phyloP scores from a whole-genome alignment of 805 yeast genomes.

The Ogataea ramenticola region DNA sequence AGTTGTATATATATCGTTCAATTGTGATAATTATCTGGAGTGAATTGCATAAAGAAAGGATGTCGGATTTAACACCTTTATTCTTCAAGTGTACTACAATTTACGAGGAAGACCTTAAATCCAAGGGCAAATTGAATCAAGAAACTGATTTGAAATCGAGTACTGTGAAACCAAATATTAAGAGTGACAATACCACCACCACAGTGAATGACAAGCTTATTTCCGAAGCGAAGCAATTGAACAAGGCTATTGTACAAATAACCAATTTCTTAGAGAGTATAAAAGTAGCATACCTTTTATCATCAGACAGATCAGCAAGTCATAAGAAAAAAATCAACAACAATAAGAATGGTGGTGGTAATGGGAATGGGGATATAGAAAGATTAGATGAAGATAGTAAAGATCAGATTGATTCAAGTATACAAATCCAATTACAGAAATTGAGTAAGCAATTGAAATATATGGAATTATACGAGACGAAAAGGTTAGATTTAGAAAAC shows the following conservation, averaged over 20 bases:
- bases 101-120: conserved; percentile 26
- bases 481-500: conserved; percentile 26
- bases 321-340: conserved; percentile 12
- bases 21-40: no score
- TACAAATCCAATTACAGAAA: conserved; percentile 43
- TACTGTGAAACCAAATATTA: not conserved
- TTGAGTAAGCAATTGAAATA: conserved; percentile 43
- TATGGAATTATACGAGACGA: conserved; percentile 44
- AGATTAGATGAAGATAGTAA: conserved; percentile 30
- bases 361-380: conserved; percentile 20
- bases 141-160: conserved; percentile 5
- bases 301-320: conserved; percentile 12
- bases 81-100: conserved; percentile 41
- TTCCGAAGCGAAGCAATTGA: conserved; percentile 32
- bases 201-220: conserved; percentile 29
- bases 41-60: conserved; percentile 8
- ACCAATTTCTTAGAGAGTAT: conserved; percentile 27
- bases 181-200: no score
- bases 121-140: not conserved
- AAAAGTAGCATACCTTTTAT: conserved; percentile 28
- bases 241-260: conserved; percentile 25
- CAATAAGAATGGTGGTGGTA: no score
- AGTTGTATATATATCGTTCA: no score
- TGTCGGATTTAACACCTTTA: conserved; percentile 43
- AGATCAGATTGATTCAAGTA: conserved; percentile 48